A percentile compares a stretch with the other conserved stretches of the same genome.
Evolutionary conservation across 768 basidiomycete genomes (phyloP).

Genomic region (Podaxis sp.): DNA sequence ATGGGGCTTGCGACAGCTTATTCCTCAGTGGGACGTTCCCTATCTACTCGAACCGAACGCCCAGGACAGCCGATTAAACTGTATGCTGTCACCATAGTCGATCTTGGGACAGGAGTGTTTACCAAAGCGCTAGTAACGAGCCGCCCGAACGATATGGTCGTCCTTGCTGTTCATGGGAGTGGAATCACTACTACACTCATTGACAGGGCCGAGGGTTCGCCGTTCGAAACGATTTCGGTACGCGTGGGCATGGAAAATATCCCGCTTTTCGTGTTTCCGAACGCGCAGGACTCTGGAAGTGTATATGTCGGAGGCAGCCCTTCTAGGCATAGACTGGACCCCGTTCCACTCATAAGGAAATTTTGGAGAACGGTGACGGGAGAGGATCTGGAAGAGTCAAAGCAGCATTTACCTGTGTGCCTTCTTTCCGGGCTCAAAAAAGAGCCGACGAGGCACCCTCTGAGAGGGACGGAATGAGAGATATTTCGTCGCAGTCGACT

Average conservation of each 20-base stretch:
- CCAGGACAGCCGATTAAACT: background rate
- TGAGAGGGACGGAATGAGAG: no score
- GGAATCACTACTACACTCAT: constrained; percentile 19
- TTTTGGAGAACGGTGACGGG: background rate
- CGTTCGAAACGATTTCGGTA: background rate
- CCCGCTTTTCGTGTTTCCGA: constrained; percentile 14
- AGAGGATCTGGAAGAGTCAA: background rate
- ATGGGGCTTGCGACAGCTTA: constrained; percentile 11
- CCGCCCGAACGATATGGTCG: constrained; percentile 7
- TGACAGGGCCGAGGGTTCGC: constrained; percentile 2
- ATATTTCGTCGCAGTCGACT: no score
- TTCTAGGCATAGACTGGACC: background rate
- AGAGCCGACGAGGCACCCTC: no score
- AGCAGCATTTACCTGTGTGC: background rate
- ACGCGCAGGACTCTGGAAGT: background rate
- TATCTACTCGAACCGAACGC: background rate
- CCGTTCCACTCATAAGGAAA: background rate
- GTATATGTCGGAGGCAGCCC: background rate
- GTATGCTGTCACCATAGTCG: constrained; percentile 5
- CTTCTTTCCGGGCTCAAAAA: no score
- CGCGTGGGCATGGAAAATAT: constrained; percentile 19
- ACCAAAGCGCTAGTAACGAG: constrained; percentile 6
- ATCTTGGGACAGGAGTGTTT: constrained; percentile 1
- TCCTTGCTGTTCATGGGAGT: constrained; percentile 15
- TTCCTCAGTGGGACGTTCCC: constrained; percentile 1